Evolutionary conservation across 73 alveolate species (phyloP), one percentile per base, ranked within the genome.

Genomic region (Paramecium bursaria): DNA sequence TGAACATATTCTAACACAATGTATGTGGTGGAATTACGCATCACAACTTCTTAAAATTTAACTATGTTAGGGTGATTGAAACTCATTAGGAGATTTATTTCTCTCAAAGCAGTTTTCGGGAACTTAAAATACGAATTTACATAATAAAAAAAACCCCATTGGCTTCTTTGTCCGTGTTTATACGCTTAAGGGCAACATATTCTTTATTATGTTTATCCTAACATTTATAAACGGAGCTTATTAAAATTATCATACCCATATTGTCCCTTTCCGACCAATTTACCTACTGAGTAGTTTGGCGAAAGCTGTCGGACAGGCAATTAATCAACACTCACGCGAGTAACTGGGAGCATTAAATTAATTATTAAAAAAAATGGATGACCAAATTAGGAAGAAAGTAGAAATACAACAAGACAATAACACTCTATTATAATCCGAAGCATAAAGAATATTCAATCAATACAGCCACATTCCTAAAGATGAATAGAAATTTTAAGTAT

Each of bases 51-150:
- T 5, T 67, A 3, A 15, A 67, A 42, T 21, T 44, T 4, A 39
- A 67, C 82, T 2, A 67, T 67, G 44, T 67, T 67, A 39, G 33
- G 13, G 19, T 67, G 82, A 53, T 67, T 67, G 29, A 67, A n/a
- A 5, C 46, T 19, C 21, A 17, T 25, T 14, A 67, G 82, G 15
- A 67, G 21, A 17, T 67, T 53, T 21, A 67, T 67, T 42, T 67
- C 82, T 67, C 82, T 31, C 82, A 67, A 30, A 3, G 82, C 82
- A 22, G 82, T 67, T 27, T 47, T 9, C 2, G 82, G 82, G 44
- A 67, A 67, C 82, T 67, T 39, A 67, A 39, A 25, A 67, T 35
- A 15, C 44, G 5, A 39, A 39, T 39, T 7, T 7, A 39, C 5
- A 39, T 7, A 39, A 39, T 10, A 67, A 35, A 6, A 15, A 4